Conservation (phyloP, 192 early-diverging fungal species). For the Podila minutissima region DNA sequence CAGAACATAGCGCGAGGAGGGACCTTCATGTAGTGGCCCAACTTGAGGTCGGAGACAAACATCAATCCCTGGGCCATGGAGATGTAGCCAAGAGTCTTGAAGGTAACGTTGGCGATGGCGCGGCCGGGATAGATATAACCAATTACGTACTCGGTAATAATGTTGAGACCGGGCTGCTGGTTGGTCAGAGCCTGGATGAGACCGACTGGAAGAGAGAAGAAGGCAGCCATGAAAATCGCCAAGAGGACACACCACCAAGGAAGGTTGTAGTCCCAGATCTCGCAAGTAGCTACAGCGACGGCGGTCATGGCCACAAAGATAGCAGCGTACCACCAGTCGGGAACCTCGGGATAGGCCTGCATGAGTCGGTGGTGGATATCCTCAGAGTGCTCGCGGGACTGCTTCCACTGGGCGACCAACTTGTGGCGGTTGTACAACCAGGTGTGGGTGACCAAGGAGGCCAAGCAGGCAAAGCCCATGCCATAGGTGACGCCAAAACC, state of each 20-base stretch:
- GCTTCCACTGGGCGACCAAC: too few species aligned
- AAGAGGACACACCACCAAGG: slow-evolving; percentile 57
- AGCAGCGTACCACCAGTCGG: slow-evolving; percentile 39
- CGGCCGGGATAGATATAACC: slow-evolving; percentile 57
- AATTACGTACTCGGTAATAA: slow-evolving; percentile 58
- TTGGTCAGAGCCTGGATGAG: slow-evolving; percentile 61
- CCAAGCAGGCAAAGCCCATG: too few species aligned
- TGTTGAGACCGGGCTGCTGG: slow-evolving; percentile 54
- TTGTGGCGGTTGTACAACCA: too few species aligned
- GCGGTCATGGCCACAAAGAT: slow-evolving; percentile 44
- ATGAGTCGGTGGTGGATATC: too few species aligned
- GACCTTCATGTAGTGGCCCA: slow-evolving; percentile 76
- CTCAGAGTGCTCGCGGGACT: too few species aligned
- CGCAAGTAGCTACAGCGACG: slow-evolving; percentile 25
- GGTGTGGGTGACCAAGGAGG: too few species aligned
- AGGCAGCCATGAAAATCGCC: slow-evolving; percentile 36
- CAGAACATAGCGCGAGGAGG: slow-evolving; percentile 68
- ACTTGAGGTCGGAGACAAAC: slow-evolving; percentile 74
- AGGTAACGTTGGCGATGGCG: slow-evolving; percentile 57
- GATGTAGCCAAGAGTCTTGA: slow-evolving; percentile 60
- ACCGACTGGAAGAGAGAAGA: slow-evolving; percentile 62
- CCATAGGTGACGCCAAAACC: too few species aligned
- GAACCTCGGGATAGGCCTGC: too few species aligned
- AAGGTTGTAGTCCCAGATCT: slow-evolving; percentile 28
- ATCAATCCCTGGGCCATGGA: slow-evolving; percentile 77